A percentile compares a stretch with the other conserved stretches of the same genome.
These are phyloP conservation scores for Orychophragmus violaceus DNA, from an alignment of 345 rosid genomes.

Conservation along the genomic window DNA sequence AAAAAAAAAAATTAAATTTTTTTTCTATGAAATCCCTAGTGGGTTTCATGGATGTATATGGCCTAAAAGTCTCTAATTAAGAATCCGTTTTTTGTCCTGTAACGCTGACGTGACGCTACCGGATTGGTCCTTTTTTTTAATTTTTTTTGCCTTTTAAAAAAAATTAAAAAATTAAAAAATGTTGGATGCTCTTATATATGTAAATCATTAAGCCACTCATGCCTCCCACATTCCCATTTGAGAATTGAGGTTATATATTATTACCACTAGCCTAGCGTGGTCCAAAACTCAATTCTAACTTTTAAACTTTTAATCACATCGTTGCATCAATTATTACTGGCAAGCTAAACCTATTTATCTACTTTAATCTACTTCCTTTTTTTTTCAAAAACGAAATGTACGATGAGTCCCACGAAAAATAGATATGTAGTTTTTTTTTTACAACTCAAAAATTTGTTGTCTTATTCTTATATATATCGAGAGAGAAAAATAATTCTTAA, in stretches of 20 bases:
- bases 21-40: too few relatives aligned
- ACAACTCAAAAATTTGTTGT: too few relatives aligned
- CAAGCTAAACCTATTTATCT: conserved; percentile 24
- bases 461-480: too few relatives aligned
- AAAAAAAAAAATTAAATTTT: too few relatives aligned
- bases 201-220: conserved; percentile 33
- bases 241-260: neutral
- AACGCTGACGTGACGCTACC: too few relatives aligned
- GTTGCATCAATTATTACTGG: conserved; percentile 21
- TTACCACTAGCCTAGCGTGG: conserved; percentile 29
- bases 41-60: too few relatives aligned
- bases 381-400: neutral
- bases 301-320: conserved; percentile 19
- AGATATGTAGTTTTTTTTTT: neutral
- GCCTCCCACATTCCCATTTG: conserved; percentile 26
- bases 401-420: neutral
- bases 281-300: conserved; percentile 20
- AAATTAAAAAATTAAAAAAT: too few relatives aligned
- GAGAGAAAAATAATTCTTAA: neutral
- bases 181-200: too few relatives aligned
- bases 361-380: neutral
- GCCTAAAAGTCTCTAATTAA: too few relatives aligned
- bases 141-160: too few relatives aligned
- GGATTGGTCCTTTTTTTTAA: too few relatives aligned
- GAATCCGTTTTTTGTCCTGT: too few relatives aligned